These are phyloP conservation scores for Calonectria multiphialidica DNA, from an alignment of 2,329 filamentous ascomycete genomes.

Conservation along the genomic window DNA sequence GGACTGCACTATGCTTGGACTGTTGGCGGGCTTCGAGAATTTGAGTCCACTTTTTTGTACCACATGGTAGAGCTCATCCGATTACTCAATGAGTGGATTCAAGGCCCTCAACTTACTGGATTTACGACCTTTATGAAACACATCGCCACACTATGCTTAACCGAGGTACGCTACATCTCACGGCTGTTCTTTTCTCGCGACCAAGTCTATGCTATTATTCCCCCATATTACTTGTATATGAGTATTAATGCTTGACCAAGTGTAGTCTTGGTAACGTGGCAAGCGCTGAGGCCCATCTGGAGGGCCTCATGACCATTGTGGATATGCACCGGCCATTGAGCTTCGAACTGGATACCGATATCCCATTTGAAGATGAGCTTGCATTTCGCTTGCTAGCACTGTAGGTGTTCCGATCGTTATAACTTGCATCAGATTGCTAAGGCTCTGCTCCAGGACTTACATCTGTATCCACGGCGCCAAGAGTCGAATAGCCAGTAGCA, in stretches of 20 bases:
- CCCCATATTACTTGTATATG: not conserved
- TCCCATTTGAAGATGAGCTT: constrained; percentile 32
- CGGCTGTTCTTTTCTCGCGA: not conserved
- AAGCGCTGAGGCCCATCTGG: constrained; percentile 35
- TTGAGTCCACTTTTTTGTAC: constrained; percentile 35
- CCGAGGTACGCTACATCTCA: constrained; percentile 23
- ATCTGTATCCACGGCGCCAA: constrained; percentile 37
- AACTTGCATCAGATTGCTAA: not conserved
- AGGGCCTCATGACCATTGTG: constrained; percentile 31
- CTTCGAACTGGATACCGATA: not conserved
- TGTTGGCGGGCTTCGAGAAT: constrained; percentile 28
- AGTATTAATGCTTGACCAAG: constrained; percentile 13
- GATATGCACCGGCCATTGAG: constrained; percentile 30
- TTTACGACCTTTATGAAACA: constrained; percentile 36
- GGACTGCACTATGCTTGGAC: constrained; percentile 40
- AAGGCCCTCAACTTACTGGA: constrained; percentile 4
- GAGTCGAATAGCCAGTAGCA: constrained; percentile 31
- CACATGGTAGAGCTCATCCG: constrained; percentile 37
- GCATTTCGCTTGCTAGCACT: constrained; percentile 36
- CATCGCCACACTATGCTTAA: constrained; percentile 33
- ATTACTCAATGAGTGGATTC: constrained; percentile 32
- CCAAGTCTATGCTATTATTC: too few species aligned
- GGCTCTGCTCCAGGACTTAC: constrained; percentile 12
- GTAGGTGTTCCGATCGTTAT: constrained; percentile 8
- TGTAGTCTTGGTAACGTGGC: constrained; percentile 32